These are phyloP conservation scores for Pelargonium citronellum DNA, from an alignment of 441 rosid genomes.

Conservation along the genomic window DNA sequence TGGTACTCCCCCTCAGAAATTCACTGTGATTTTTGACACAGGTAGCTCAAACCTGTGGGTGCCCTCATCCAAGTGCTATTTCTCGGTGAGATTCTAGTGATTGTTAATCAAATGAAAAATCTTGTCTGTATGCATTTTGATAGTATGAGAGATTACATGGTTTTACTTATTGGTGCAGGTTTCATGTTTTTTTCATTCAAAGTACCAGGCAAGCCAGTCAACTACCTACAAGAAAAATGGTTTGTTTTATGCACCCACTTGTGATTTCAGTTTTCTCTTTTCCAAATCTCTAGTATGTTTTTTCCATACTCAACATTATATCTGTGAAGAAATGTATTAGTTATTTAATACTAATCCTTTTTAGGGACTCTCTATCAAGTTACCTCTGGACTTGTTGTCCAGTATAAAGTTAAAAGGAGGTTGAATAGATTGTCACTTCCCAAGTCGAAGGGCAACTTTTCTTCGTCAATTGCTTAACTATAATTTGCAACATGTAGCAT, in stretches of 20 bases:
- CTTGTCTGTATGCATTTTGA: not conserved
- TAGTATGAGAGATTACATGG: not conserved
- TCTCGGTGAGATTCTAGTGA: slow-evolving; percentile 36
- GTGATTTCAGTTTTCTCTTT: not conserved
- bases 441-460: not conserved
- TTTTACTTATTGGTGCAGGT: slow-evolving; percentile 35
- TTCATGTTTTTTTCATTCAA: slow-evolving; percentile 62
- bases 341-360: not conserved
- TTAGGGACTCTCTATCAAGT: not conserved
- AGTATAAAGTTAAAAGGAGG: not conserved
- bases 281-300: not conserved
- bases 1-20: slow-evolving; percentile 59
- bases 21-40: slow-evolving; percentile 57
- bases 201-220: slow-evolving; percentile 51
- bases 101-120: not conserved
- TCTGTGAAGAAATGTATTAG: not conserved
- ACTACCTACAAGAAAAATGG: slow-evolving; percentile 56
- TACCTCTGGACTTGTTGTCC: not conserved
- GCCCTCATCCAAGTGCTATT: slow-evolving; percentile 52
- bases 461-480: not conserved
- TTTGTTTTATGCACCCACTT: slow-evolving; percentile 8
- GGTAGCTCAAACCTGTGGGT: slow-evolving; percentile 72
- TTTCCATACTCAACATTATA: not conserved
- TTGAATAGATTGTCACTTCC: not conserved
- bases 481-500: not conserved